Base-by-base conservation (phyloP, 2,329 filamentous ascomycete species). In the Penicillium thymicola region DNA sequence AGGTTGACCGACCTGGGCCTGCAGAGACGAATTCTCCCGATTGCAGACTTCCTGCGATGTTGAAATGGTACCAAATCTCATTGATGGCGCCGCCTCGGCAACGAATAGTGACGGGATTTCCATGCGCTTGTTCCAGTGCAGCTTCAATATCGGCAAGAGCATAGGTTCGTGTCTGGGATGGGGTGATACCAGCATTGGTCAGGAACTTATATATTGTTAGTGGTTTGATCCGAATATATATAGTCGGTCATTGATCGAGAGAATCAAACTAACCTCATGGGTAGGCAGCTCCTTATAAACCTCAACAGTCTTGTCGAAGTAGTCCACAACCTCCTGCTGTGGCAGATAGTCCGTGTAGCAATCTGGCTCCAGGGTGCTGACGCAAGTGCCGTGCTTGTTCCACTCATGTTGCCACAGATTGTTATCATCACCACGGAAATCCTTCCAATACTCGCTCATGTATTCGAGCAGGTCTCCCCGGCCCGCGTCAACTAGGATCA, bases 311-410 rank as follows among this genome's bases (percentile, higher is more conserved):
- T 80, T 82, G 65, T 86, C 77, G 74, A 90, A 90, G 75, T 83
- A 91, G 68, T 88, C 86, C 13, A 84, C 81, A 0, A 86, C 85
- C 66, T 90, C 89, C 58, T 88, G 79, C 11, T 82, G 82, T 0
- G 81, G 72, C 54, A 78, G 72, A 70, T 89, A 88, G n/a, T 73
- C 67, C 4, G 75, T 73, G 74, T 90, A 92, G 77, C 89, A 92
- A 18, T 74, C 72, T 0, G 88, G 82, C 45, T 86, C 79, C 10
- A 91, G 79, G 0, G 89, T 91, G 64, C 79, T 85, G 61, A 90
- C 83, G 74, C 88, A 90, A n/a, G 84, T 86, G 18, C 89, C 89
- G 69, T 92, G 89, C 71, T 89, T 91, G 62, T 79, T 77, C 84
- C 85, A 91, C 72, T 91, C 88, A 70, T 90, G 87, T 68, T 87